phyloP scores from a whole-genome alignment of 164 flowering plant genomes.

The Tinospora cordifolia region DNA sequence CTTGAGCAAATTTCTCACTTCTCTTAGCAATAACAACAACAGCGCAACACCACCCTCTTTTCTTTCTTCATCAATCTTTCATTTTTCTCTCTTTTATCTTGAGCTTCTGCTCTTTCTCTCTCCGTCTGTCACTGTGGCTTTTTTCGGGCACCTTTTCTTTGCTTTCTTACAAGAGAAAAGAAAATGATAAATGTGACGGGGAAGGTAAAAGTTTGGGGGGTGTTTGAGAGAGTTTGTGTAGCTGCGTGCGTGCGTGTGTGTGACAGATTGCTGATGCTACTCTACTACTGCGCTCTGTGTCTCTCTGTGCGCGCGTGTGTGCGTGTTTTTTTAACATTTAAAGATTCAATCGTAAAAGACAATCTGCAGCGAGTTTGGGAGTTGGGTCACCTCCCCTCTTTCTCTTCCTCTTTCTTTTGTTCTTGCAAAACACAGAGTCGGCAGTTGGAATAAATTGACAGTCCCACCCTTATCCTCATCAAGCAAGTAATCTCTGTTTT shows the following conservation, averaged over 20 bases:
- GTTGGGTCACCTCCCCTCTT: neutral
- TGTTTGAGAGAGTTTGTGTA: neutral
- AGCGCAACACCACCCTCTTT: neutral
- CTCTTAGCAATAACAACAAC: no score
- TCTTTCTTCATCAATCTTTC: constrained; percentile 4
- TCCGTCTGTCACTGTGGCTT: neutral
- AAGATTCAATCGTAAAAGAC: constrained; percentile 5
- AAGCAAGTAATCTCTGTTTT: neutral
- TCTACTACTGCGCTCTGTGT: neutral
- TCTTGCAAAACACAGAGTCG: neutral
- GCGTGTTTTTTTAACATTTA: constrained; percentile 5
- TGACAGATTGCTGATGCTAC: constrained; percentile 6
- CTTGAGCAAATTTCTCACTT: no score
- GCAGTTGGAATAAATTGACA: neutral
- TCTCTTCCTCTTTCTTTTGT: neutral
- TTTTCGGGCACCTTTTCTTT: neutral
- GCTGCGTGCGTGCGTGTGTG: constrained; percentile 2
- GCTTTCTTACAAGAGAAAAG: neutral
- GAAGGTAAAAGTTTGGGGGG: neutral
- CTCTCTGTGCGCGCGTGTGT: constrained; percentile 1
- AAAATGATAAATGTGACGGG: neutral
- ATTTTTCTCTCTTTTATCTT: constrained; percentile 10
- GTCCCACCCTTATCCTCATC: neutral
- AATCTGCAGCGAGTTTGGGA: neutral
- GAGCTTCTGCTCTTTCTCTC: neutral